Percentiles rank a stretch among this genome's conserved stretches.
These are phyloP conservation scores for Leucoagaricus sp. DNA, from an alignment of 1,284 basidiomycete species.

Conservation along the genomic window DNA sequence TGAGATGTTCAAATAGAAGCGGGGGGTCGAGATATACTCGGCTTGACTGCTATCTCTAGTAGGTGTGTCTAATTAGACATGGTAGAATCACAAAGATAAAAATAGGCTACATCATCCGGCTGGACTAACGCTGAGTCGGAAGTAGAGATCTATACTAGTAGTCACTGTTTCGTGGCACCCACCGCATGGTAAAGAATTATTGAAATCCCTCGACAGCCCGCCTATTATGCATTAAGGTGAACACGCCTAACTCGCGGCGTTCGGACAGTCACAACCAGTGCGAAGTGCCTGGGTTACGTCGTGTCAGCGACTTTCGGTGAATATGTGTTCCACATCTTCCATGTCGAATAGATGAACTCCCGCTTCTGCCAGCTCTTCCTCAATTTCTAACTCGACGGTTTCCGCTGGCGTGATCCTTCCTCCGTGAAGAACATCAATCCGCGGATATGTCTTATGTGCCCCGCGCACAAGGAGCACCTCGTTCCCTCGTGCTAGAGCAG, in stretches of 20 bases:
- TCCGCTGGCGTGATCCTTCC: conserved; percentile 52
- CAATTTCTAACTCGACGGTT: conserved; percentile 57
- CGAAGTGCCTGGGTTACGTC: not conserved
- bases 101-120: too few species aligned
- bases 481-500: conserved; percentile 63
- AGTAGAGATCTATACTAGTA: too few species aligned
- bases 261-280: not conserved
- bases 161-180: too few species aligned
- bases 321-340: conserved; percentile 59
- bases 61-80: too few species aligned
- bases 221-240: too few species aligned
- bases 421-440: conserved; percentile 58
- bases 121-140: too few species aligned
- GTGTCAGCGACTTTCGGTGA: conserved; percentile 47
- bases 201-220: too few species aligned
- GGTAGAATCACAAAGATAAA: too few species aligned
- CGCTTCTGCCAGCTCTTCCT: conserved; percentile 63
- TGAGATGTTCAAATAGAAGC: too few species aligned
- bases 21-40: too few species aligned
- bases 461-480: conserved; percentile 61
- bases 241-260: not conserved
- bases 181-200: too few species aligned
- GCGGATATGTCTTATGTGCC: conserved; percentile 66
- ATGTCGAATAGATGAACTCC: conserved; percentile 66
- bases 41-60: too few species aligned